Evolutionary conservation across 2,329 filamentous ascomycete genomes (phyloP).

Genomic region (Aspergillaceae sp.): DNA sequence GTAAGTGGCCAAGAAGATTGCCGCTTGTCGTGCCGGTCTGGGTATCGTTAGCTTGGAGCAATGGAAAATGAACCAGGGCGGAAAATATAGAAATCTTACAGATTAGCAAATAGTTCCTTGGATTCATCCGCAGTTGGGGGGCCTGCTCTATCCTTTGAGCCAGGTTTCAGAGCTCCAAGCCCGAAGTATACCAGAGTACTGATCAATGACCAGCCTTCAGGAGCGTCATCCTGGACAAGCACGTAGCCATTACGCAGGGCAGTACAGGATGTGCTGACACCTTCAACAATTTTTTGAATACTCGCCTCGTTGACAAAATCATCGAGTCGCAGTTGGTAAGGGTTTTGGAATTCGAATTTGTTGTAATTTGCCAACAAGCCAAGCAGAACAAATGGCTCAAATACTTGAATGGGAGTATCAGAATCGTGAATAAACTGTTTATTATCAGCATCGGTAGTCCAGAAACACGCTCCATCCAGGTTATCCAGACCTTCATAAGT

Average conservation of each 20-base stretch:
- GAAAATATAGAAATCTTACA: slow-evolving; percentile 43
- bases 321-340: slow-evolving; percentile 81
- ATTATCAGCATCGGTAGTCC: slow-evolving; percentile 12
- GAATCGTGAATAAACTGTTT: slow-evolving; percentile 72
- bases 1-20: slow-evolving; percentile 75
- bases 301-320: slow-evolving; percentile 90
- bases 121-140: slow-evolving; percentile 68
- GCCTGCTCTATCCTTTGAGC: slow-evolving; percentile 51
- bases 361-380: slow-evolving; percentile 94
- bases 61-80: slow-evolving; percentile 6
- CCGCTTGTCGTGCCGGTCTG: slow-evolving; percentile 70
- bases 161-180: slow-evolving; percentile 64
- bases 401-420: slow-evolving; percentile 53
- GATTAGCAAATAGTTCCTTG: slow-evolving; percentile 67
- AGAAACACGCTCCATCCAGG: slow-evolving; percentile 1
- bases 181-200: slow-evolving; percentile 78
- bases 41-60: slow-evolving; percentile 14
- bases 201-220: slow-evolving; percentile 78
- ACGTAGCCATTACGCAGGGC: slow-evolving; percentile 66
- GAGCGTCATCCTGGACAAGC: slow-evolving; percentile 78
- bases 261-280: slow-evolving; percentile 64
- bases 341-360: slow-evolving; percentile 98
- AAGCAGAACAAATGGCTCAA: slow-evolving; percentile 71
- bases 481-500: slow-evolving; percentile 67
- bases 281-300: slow-evolving; percentile 71